Conservation (phyloP, 768 basidiomycete genomes). For the Leccinum disarticulatum region DNA sequence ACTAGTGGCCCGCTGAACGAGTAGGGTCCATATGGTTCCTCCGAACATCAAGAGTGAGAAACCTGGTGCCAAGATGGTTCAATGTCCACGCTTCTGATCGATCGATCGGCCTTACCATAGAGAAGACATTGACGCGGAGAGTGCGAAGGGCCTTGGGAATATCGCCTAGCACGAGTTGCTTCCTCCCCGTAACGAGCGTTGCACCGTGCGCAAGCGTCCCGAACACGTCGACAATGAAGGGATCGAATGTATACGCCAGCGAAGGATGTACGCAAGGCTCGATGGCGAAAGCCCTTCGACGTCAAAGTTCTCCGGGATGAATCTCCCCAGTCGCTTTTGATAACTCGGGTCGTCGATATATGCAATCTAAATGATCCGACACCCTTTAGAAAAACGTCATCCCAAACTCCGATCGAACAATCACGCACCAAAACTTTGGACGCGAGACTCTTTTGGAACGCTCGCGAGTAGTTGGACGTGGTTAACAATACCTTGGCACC, state of each 20-base stretch:
- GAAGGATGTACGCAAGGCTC: conserved; percentile 26
- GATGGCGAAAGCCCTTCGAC: conserved; percentile 22
- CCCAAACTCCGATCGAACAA: background rate
- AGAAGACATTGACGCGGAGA: conserved; percentile 22
- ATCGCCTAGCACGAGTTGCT: conserved; percentile 32
- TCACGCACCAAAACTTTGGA: conserved; percentile 24
- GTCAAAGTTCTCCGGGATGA: conserved; percentile 18
- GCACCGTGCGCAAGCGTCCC: conserved; percentile 20
- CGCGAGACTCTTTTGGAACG: conserved; percentile 22
- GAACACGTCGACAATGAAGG: conserved; percentile 22
- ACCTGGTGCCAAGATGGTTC: too few species aligned
- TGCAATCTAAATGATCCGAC: conserved; percentile 14
- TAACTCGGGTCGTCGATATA: conserved; percentile 33
- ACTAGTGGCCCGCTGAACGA: too few species aligned
- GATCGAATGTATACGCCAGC: conserved; percentile 31
- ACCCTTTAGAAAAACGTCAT: background rate
- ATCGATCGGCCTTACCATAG: too few species aligned
- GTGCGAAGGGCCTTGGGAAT: conserved; percentile 27
- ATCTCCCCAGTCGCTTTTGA: conserved; percentile 19
- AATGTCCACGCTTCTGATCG: too few species aligned
- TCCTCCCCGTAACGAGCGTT: conserved; percentile 22
- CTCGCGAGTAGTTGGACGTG: conserved; percentile 25
- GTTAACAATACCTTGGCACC: conserved; percentile 29
- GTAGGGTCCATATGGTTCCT: too few species aligned
- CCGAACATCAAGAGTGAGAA: too few species aligned